Evolutionary conservation across 768 basidiomycete genomes (phyloP), one percentile per base, ranked within the genome.

Genomic region (Suillus occidentalis): DNA sequence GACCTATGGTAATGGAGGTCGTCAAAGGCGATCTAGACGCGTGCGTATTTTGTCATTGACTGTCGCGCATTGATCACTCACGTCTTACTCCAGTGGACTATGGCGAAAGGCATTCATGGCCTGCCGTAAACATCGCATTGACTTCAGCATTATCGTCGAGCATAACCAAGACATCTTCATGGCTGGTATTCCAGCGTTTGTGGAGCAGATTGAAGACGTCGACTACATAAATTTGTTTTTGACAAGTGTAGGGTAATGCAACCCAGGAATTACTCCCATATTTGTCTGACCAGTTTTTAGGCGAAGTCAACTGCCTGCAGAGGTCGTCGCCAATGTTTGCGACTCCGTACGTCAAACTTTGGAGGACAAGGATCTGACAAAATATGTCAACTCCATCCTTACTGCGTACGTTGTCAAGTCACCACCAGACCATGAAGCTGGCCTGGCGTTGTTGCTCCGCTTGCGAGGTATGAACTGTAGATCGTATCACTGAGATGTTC

Each of bases 141-240:
- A 98, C 70, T 83, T 97, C 62, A 92, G 91, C 73, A 81, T 93
- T 40, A 81, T 99, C n/a, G 89, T 95, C 50, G 91, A 97, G 64
- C 88, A 95, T 67, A 81, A 93, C 65, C 83, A 86, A n/a, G 78
- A 78, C 0, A 79, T 79, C 40, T 96, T 99, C 76, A 80, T 89
- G 73, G 75, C 79, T 18, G 77, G 83, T 14, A 79, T 98, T 0
- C 66, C 85, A 0, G 76, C 78, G 6, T 95, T 99, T 69, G 82
- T 97, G 8, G 86, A 92, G 56, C 95, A 98, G 74, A 83, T 99
- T 10, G 84, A 86, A 40, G 94, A 97, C 66, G 89, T 95, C 12
- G 97, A 99, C 75, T 87, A 94, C 75, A 83, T 99, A 67, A 97
- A 97, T 75, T 79, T 99, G 56, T 95, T 99, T 77, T 80, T 99